Percentiles rank a stretch among this genome's conserved stretches.
Evolutionary conservation across 805 yeast species (phyloP).

Genomic region (Candida chilensis): DNA sequence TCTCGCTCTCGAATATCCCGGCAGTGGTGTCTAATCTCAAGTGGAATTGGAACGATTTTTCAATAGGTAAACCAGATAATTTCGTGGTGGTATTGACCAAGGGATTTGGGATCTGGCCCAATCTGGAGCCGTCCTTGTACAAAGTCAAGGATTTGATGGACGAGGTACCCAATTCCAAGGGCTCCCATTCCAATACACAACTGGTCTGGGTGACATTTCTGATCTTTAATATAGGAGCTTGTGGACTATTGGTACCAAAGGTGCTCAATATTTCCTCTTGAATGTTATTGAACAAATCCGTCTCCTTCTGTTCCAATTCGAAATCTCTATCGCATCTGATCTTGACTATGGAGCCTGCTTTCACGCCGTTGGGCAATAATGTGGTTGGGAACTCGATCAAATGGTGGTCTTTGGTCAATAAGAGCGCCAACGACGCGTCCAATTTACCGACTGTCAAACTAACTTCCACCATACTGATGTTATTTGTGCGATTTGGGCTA

Average conservation of each 20-base stretch:
- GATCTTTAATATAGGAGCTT: constrained; percentile 56
- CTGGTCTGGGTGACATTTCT: constrained; percentile 89
- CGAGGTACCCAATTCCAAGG: constrained; percentile 75
- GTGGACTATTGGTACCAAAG: constrained; percentile 70
- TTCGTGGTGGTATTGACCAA: constrained; percentile 71
- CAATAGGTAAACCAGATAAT: constrained; percentile 85
- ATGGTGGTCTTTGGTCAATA: constrained; percentile 87
- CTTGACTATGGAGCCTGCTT: constrained; percentile 87
- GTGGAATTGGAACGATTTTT: constrained; percentile 71
- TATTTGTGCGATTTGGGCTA: background rate
- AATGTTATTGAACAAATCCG: constrained; percentile 44
- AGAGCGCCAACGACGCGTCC: constrained; percentile 88
- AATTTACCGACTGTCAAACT: constrained; percentile 91
- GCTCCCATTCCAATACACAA: constrained; percentile 93
- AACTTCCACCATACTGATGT: constrained; percentile 64
- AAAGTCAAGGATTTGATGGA: constrained; percentile 66
- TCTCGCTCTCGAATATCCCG: constrained; percentile 69
- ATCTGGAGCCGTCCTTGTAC: constrained; percentile 63
- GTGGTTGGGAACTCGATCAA: constrained; percentile 96
- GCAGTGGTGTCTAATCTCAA: constrained; percentile 82
- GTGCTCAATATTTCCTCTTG: constrained; percentile 67
- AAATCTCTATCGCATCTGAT: constrained; percentile 75
- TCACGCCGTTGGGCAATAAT: constrained; percentile 79
- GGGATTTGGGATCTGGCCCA: constrained; percentile 83
- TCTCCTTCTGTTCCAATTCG: constrained; percentile 54